phyloP scores from a whole-genome alignment of 768 basidiomycete species.

The Podaxis carcinomalis region DNA sequence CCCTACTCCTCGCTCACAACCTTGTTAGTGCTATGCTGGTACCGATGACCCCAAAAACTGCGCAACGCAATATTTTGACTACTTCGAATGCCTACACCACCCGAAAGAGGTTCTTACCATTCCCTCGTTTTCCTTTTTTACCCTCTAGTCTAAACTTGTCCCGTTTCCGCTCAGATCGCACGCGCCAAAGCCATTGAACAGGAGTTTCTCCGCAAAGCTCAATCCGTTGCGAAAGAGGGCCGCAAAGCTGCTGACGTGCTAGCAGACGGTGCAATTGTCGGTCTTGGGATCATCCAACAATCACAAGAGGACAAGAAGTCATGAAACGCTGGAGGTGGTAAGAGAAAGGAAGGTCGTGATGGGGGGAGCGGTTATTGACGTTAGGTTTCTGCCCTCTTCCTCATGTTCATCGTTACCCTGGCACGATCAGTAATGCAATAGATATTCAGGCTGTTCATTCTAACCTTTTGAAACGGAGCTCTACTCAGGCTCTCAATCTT shows the following conservation, averaged over 20 bases:
- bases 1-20: neutral
- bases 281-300: slow-evolving; percentile 70
- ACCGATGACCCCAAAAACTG: slow-evolving; percentile 76
- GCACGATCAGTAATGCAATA: neutral
- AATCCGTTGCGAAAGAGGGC: slow-evolving; percentile 62
- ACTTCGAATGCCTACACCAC: slow-evolving; percentile 88
- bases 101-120: slow-evolving; percentile 69
- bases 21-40: slow-evolving; percentile 73
- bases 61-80: slow-evolving; percentile 71
- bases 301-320: slow-evolving; percentile 26
- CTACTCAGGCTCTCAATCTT: neutral
- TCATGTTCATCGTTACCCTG: neutral
- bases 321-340: neutral
- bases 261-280: slow-evolving; percentile 70
- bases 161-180: slow-evolving; percentile 29
- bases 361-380: neutral
- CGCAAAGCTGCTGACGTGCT: slow-evolving; percentile 68
- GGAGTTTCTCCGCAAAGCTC: slow-evolving; percentile 65
- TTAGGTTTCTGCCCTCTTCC: neutral
- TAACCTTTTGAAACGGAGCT: neutral
- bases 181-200: slow-evolving; percentile 64
- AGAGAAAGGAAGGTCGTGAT: neutral
- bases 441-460: neutral
- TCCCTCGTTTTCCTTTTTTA: neutral
- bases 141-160: neutral